Evolutionary conservation across 768 basidiomycete genomes (phyloP).

Genomic region (Hygrophorus russula): DNA sequence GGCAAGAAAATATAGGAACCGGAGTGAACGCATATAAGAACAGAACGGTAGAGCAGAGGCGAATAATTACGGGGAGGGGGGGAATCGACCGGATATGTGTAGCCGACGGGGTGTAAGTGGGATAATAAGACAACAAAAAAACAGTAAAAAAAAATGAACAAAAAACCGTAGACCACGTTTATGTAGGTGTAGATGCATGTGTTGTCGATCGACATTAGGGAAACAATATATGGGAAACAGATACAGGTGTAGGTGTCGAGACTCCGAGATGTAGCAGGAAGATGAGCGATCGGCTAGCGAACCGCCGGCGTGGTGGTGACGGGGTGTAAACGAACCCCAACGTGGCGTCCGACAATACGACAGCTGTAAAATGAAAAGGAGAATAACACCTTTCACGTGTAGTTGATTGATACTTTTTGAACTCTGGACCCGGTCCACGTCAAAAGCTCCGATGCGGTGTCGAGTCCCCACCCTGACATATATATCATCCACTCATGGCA

Average conservation of each 20-base stretch:
- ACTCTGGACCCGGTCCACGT: no score
- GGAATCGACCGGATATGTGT: slow-evolving; percentile 2
- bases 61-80: background rate
- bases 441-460: background rate
- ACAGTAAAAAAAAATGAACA: background rate
- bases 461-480: background rate
- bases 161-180: background rate
- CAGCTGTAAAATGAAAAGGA: no score
- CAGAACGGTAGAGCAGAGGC: background rate
- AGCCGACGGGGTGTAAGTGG: slow-evolving; percentile 2
- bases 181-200: background rate
- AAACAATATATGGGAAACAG: background rate
- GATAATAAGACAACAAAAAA: background rate
- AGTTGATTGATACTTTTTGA: background rate
- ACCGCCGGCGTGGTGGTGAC: background rate
- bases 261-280: background rate
- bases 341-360: no score
- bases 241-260: background rate
- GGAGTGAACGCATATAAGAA: background rate
- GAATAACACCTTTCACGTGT: no score
- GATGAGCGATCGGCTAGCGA: slow-evolving; percentile 3
- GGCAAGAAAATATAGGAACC: background rate
- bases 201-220: background rate
- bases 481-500: background rate
- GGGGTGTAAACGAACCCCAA: no score